A percentile compares a stretch with the other conserved stretches of the same genome.
Conservation (phyloP, 345 rosid species). For the Dovyalis caffra region DNA sequence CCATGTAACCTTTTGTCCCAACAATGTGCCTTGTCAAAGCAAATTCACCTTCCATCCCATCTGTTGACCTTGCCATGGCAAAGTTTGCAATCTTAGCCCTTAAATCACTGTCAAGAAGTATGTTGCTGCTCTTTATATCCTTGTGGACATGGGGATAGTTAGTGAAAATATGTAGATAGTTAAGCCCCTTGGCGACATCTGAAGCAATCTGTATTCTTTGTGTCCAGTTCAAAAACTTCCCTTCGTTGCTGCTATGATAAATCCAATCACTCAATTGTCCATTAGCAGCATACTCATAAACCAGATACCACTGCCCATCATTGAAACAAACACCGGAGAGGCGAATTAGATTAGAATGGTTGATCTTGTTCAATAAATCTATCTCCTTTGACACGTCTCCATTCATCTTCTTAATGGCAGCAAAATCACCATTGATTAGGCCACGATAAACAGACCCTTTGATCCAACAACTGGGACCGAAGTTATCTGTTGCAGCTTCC, state of each 20-base stretch:
- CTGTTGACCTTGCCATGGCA: constrained; percentile 49
- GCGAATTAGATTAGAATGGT: constrained; percentile 65
- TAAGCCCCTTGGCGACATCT: constrained; percentile 76
- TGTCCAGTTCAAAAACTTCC: constrained; percentile 46
- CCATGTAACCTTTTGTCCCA: constrained; percentile 82
- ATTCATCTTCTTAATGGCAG: constrained; percentile 65
- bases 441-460: constrained; percentile 66
- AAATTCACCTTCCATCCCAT: constrained; percentile 44
- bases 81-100: constrained; percentile 59
- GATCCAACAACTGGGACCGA: constrained; percentile 47
- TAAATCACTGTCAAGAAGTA: constrained; percentile 51
- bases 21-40: constrained; percentile 76
- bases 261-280: constrained; percentile 79
- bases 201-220: constrained; percentile 60
- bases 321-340: constrained; percentile 71
- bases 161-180: constrained; percentile 70
- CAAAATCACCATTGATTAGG: constrained; percentile 58
- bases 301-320: constrained; percentile 68
- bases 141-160: constrained; percentile 57
- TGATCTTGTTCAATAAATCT: constrained; percentile 53
- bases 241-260: constrained; percentile 19
- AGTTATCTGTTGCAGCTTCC: constrained; percentile 58
- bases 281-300: constrained; percentile 66
- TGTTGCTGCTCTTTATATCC: constrained; percentile 42
- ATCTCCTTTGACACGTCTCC: constrained; percentile 75